Percentiles rank a stretch among this genome's conserved stretches.
These are phyloP conservation scores for Epithele typhae DNA, from an alignment of 768 basidiomycete species.

Conservation along the genomic window DNA sequence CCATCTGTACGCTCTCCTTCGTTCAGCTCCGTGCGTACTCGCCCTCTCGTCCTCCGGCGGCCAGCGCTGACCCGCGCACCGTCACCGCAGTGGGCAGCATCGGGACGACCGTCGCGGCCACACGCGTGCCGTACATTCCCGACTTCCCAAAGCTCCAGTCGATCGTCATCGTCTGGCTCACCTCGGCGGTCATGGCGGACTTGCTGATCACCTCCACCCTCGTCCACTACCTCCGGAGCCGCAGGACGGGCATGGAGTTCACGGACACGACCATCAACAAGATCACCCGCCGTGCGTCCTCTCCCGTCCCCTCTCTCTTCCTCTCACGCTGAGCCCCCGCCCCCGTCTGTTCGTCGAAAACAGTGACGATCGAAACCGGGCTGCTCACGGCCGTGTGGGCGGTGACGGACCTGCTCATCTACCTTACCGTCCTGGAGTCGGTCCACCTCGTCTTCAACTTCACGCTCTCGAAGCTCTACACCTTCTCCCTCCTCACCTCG, in stretches of 20 bases:
- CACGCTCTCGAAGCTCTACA: constrained; percentile 32
- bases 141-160: constrained; percentile 24
- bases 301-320: background rate
- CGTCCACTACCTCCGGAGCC: constrained; percentile 32
- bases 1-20: constrained; percentile 8
- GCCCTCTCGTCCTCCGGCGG: too few species aligned
- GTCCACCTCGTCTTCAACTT: constrained; percentile 27
- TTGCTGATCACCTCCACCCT: constrained; percentile 35
- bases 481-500: constrained; percentile 30
- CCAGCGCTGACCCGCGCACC: background rate
- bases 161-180: constrained; percentile 33
- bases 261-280: constrained; percentile 35
- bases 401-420: constrained; percentile 24
- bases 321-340: too few species aligned
- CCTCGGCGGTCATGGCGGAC: constrained; percentile 30
- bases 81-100: constrained; percentile 2
- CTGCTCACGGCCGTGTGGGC: constrained; percentile 26
- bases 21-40: background rate
- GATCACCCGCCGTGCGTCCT: constrained; percentile 30
- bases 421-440: constrained; percentile 13
- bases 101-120: constrained; percentile 11
- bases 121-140: constrained; percentile 18
- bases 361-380: constrained; percentile 32
- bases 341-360: too few species aligned
- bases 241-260: constrained; percentile 33